A percentile compares a stretch with the other conserved stretches of the same genome.
Evolutionary conservation across 2,329 filamentous ascomycete genomes (phyloP).

Genomic region (Colletotrichum spinosum): DNA sequence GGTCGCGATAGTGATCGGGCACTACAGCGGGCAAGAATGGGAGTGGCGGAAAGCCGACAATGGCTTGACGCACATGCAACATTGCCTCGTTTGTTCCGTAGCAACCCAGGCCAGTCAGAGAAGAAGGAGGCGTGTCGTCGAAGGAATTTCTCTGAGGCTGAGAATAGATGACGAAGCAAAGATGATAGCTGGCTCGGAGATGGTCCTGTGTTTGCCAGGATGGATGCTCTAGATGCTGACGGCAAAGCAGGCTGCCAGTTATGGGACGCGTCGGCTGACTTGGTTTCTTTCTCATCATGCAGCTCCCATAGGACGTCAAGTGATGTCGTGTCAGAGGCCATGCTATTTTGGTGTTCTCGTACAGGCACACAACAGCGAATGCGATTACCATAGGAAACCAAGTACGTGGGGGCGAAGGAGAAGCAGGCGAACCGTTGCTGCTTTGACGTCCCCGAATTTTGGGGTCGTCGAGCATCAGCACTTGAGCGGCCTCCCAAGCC

Average conservation of each 20-base stretch:
- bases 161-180: not conserved
- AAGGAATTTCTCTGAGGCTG: conserved; percentile 18
- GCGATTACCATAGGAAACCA: not conserved
- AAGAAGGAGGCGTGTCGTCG: conserved; percentile 17
- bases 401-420: too few species aligned
- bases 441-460: conserved; percentile 16
- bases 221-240: not conserved
- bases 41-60: not conserved
- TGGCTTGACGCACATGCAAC: not conserved
- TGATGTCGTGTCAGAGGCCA: not conserved
- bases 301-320: conserved; percentile 10
- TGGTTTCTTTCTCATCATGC: conserved; percentile 16
- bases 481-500: too few species aligned
- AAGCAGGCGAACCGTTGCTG: not conserved
- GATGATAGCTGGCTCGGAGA: not conserved
- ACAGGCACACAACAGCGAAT: not conserved
- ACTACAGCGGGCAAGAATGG: not conserved
- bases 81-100: not conserved
- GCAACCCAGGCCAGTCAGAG: not conserved
- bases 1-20: too few species aligned
- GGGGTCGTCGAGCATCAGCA: too few species aligned
- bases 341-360: conserved; percentile 18
- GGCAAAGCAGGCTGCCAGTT: not conserved
- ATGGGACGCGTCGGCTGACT: not conserved
- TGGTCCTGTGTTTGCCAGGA: not conserved